phyloP scores from a whole-genome alignment of 495 filamentous ascomycete species.

The Penicillium verhagenii region DNA sequence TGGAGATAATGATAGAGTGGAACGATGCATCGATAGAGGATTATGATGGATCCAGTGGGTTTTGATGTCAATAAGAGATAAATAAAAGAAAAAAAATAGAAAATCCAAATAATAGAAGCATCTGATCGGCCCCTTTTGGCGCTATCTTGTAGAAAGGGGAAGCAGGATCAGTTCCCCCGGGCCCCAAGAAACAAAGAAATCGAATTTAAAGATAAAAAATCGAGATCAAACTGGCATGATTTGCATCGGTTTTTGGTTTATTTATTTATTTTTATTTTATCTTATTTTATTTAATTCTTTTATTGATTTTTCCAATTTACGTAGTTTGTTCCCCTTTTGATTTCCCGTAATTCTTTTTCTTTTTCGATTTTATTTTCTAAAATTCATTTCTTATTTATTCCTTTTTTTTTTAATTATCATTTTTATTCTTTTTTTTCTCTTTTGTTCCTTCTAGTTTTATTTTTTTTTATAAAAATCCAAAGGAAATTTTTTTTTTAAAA shows the following conservation, averaged over 20 bases:
- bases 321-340: constrained; percentile 7
- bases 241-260: constrained; percentile 3
- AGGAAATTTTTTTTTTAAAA: constrained; percentile 17
- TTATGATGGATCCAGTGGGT: not conserved
- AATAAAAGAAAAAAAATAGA: too few species aligned
- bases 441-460: constrained; percentile 3
- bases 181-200: constrained; percentile 30
- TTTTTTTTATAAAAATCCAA: constrained; percentile 4
- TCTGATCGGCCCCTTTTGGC: constrained; percentile 5
- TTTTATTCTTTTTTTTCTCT: constrained; percentile 6
- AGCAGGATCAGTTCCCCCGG: constrained; percentile 31
- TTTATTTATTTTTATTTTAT: constrained; percentile 2
- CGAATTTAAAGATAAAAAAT: too few species aligned
- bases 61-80: too few species aligned
- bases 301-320: constrained; percentile 2
- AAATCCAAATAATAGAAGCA: too few species aligned
- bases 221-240: too few species aligned
- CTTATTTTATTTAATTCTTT: constrained; percentile 9
- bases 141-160: constrained; percentile 14
- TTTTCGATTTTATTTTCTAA: constrained; percentile 1
- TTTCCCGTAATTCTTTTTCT: constrained; percentile 6
- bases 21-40: not conserved
- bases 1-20: constrained; percentile 1
- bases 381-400: constrained; percentile 8
- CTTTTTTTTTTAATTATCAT: not conserved